A percentile compares a stretch with the other conserved stretches of the same genome.
Conservation (phyloP, 352 stramenopile species). For the Peronospora destructor region DNA sequence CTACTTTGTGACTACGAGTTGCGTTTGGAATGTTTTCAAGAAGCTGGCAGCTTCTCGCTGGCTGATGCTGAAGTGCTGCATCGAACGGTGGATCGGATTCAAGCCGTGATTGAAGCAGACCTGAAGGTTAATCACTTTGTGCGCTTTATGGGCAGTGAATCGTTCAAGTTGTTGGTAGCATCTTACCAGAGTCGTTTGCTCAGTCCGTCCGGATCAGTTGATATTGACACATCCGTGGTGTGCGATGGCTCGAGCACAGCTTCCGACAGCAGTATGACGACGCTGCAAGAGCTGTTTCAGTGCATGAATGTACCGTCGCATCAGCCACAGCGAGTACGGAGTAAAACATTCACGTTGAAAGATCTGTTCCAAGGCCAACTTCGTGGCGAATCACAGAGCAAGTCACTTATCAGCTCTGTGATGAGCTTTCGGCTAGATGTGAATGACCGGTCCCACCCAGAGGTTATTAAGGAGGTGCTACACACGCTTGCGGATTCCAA, state of each 20-base stretch:
- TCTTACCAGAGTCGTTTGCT: conserved; percentile 72
- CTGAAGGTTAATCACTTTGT: conserved; percentile 85
- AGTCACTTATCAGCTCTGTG: conserved; percentile 65
- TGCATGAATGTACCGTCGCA: conserved; percentile 84
- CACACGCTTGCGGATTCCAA: conserved; percentile 54
- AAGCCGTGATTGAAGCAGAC: conserved; percentile 58
- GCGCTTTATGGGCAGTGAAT: conserved; percentile 76
- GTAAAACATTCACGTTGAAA: conserved; percentile 59
- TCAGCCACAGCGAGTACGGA: conserved; percentile 64
- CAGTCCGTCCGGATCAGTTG: conserved; percentile 46
- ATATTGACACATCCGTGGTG: conserved; percentile 12
- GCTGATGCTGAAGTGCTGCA: conserved; percentile 56
- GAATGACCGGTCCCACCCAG: conserved; percentile 45
- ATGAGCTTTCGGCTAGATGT: conserved; percentile 60
- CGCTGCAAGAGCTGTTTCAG: conserved; percentile 80
- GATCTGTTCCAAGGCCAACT: conserved; percentile 62
- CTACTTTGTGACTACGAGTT: conserved; percentile 57
- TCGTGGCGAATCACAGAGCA: conserved; percentile 49
- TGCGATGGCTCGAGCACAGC: conserved; percentile 37
- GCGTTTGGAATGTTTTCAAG: conserved; percentile 47
- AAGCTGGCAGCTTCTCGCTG: conserved; percentile 60
- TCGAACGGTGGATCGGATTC: conserved; percentile 47
- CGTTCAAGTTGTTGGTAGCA: conserved; percentile 69
- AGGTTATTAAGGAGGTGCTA: conserved; percentile 63
- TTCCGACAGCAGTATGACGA: conserved; percentile 76